phyloP scores from a whole-genome alignment of 2,329 filamentous ascomycete genomes.

The Tolypocladium paradoxum region DNA sequence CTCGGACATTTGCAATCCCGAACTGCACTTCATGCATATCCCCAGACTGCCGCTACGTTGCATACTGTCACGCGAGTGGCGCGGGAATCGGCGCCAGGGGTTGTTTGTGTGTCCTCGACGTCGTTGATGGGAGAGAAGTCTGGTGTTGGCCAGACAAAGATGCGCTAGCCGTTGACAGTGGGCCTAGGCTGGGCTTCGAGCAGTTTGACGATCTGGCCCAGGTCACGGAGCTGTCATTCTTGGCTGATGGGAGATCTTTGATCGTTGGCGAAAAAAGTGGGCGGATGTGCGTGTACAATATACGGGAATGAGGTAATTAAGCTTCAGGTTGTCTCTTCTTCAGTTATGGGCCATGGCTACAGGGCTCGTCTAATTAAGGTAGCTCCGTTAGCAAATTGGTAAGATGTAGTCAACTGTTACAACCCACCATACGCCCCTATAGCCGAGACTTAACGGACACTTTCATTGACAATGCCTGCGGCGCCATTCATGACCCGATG shows the following conservation, averaged over 20 bases:
- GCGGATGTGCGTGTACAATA: conserved; percentile 23
- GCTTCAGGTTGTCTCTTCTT: not conserved
- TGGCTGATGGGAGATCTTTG: conserved; percentile 23
- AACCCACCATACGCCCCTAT: not conserved
- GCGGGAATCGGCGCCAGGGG: conserved; percentile 21
- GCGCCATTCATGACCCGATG: not conserved
- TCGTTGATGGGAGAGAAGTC: conserved; percentile 22
- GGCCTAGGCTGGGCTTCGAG: conserved; percentile 13
- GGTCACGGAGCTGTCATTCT: conserved; percentile 27
- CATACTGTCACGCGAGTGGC: conserved; percentile 25
- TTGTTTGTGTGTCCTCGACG: conserved; percentile 25
- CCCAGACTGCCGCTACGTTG: conserved; percentile 28
- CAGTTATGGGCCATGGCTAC: too few relatives aligned
- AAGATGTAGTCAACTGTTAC: not conserved
- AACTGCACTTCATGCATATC: conserved; percentile 26
- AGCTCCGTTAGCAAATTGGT: not conserved
- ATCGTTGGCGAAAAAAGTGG: conserved; percentile 24
- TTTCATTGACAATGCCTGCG: not conserved
- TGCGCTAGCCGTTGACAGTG: conserved; percentile 12
- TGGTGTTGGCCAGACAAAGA: conserved; percentile 27
- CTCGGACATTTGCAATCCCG: conserved; percentile 26
- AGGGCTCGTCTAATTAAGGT: too few relatives aligned
- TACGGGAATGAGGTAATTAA: conserved; percentile 12
- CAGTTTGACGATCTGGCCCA: conserved; percentile 22
- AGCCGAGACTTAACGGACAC: not conserved